A percentile compares a stretch with the other conserved stretches of the same genome.
Conservation (phyloP, 2,329 filamentous ascomycete genomes). For the Arthrobotrys musiformis region DNA sequence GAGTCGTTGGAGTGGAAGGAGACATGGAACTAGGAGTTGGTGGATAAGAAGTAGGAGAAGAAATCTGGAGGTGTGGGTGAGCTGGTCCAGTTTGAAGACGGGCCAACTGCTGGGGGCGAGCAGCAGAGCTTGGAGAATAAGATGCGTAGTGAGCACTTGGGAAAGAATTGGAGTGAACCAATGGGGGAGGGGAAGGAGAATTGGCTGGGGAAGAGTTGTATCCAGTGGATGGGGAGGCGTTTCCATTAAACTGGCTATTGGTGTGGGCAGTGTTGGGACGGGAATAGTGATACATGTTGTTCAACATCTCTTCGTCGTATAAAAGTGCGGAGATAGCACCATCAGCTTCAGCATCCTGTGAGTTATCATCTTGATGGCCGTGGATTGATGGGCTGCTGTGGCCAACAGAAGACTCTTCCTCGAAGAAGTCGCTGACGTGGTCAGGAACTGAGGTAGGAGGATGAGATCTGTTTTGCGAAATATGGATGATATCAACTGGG, state of each 20-base stretch:
- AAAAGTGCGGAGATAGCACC: conserved; percentile 51
- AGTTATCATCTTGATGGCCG: conserved; percentile 48
- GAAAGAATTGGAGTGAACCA: conserved; percentile 54
- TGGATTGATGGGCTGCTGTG: conserved; percentile 55
- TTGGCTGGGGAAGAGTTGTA: conserved; percentile 52
- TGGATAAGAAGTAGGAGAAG: conserved; percentile 46
- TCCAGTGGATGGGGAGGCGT: conserved; percentile 40
- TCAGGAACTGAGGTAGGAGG: conserved; percentile 54
- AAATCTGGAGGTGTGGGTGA: conserved; percentile 49
- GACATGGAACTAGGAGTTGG: conserved; percentile 52
- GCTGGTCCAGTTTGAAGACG: conserved; percentile 42
- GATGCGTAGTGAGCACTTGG: conserved; percentile 42
- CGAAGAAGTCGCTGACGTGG: conserved; percentile 54
- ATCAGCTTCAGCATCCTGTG: conserved; percentile 42
- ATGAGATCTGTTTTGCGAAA: conserved; percentile 42
- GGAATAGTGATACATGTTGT: conserved; percentile 55
- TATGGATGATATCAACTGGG: conserved; percentile 54
- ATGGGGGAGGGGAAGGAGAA: conserved; percentile 50
- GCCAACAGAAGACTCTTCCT: conserved; percentile 53
- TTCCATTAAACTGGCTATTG: conserved; percentile 49
- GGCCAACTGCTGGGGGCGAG: conserved; percentile 45
- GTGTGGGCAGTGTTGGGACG: conserved; percentile 49
- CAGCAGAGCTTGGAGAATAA: conserved; percentile 43
- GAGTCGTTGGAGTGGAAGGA: conserved; percentile 53
- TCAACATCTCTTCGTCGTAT: conserved; percentile 54